Evolutionary conservation across 2,329 filamentous ascomycete species (phyloP), one percentile per base, ranked within the genome.

Genomic region (Purpureocillium takamizusanense): DNA sequence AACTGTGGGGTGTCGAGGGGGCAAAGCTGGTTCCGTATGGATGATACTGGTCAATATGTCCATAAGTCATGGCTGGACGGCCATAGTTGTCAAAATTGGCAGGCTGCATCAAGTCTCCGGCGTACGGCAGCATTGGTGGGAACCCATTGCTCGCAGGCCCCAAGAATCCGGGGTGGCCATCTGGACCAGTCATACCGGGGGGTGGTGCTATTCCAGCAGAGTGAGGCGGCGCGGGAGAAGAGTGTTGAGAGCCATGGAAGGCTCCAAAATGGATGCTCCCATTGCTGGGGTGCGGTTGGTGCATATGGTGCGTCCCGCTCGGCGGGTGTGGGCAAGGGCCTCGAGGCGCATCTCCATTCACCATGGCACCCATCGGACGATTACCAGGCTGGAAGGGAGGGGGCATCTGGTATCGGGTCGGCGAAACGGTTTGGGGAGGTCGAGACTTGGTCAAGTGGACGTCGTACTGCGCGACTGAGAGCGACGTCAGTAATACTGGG

Each of bases 1-100:
- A 77, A 54, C 75, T 80, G 44, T 75, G 75, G 4, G 75, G 71
- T 2, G 74, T 77, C 1, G 70, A 67, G 2, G 75, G 71, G 3
- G 69, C 70, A 50, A 73, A 72, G 46, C 59, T 62, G 45, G 56
- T 59, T 17, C 51, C 53, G 42, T 58, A 52, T 5, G 51, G 47
- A 32, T 46, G 50, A 39, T 59, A 60, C 8, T 61, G 48, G 25
- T 66, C 61, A 38, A 56, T 46, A 7, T 55, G 58, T 8, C 51
- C 54, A 38, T 55, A 63, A 13, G 48, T 51, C 42, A 63, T 54
- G 4, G 59, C 41, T 8, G 60, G 61, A 35, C 61, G 53, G 7
- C 59, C 63, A 33, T 59, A 66, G 31, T 41, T 52, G 37, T 67
- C 64, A 16, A 65, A 57, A 16, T 47, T 51, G 4, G 49, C 51